phyloP scores from a whole-genome alignment of 805 yeast species.

The Spathaspora passalidarum region DNA sequence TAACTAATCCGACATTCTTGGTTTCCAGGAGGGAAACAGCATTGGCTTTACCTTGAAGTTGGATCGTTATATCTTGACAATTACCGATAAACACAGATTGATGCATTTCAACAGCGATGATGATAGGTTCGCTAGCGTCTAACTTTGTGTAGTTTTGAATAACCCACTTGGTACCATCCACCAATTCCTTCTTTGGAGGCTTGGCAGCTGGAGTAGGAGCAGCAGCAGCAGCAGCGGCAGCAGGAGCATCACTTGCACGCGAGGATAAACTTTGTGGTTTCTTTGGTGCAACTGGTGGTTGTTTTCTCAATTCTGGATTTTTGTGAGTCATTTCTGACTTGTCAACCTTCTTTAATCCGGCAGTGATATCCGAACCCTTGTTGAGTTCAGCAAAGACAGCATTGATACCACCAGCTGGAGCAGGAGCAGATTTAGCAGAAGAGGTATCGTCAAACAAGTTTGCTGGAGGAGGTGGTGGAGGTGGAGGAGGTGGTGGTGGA shows the following conservation, averaged over 20 bases:
- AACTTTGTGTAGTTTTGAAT: slow-evolving; percentile 70
- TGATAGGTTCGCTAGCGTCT: slow-evolving; percentile 45
- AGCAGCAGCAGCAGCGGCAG: slow-evolving; percentile 29
- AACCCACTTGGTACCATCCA: slow-evolving; percentile 83
- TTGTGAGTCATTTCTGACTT: slow-evolving; percentile 92
- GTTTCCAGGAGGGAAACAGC: slow-evolving; percentile 80
- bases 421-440: slow-evolving; percentile 10
- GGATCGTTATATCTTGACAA: slow-evolving; percentile 70
- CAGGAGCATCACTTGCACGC: slow-evolving; percentile 50
- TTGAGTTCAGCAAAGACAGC: slow-evolving; percentile 93
- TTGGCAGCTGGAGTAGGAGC: slow-evolving; percentile 36
- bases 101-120: slow-evolving; percentile 74
- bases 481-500: slow-evolving; percentile 89
- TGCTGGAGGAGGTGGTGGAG: slow-evolving; percentile 86
- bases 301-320: slow-evolving; percentile 75
- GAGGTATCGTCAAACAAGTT: slow-evolving; percentile 49
- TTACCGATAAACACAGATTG: slow-evolving; percentile 89
- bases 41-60: slow-evolving; percentile 86
- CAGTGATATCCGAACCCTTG: slow-evolving; percentile 80
- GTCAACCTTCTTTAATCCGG: slow-evolving; percentile 87
- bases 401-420: slow-evolving; percentile 53
- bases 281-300: slow-evolving; percentile 43
- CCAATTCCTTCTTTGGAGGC: slow-evolving; percentile 59
- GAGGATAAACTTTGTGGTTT: slow-evolving; percentile 58
- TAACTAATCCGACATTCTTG: slow-evolving; percentile 67